Base-by-base conservation (phyloP, 2,329 filamentous ascomycete genomes). In the Phaeomoniella chlamydospora region DNA sequence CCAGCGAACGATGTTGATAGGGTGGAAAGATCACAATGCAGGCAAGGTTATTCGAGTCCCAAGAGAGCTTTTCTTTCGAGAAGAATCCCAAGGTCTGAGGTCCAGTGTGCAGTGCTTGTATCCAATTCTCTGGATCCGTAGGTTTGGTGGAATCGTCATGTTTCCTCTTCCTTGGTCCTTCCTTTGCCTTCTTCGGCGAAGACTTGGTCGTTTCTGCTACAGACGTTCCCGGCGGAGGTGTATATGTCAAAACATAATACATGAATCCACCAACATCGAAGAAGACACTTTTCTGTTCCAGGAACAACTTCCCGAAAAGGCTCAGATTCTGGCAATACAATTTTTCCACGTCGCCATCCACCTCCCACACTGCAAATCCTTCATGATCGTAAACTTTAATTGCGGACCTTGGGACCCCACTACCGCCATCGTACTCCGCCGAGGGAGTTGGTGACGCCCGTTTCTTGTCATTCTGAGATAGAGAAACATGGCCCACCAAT, bases 201-300 rank as follows among this genome's bases (percentile, higher is more conserved):
- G 4, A 12, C 18, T 34, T 16, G n/a, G 31, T 18, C n/a, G 2
- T 15, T 5, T 15, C 18, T 9, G 35, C 29, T 5, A 37, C 29
- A 5, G 37, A 11, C 15, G 39, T 29, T 22, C 33, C 34, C 10
- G 34, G 18, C 1, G 67, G 67, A 46, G 72, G 64, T 5, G 76
- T 80, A 51, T 87, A 80, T 31, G 90, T 80, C 36, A 96, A 75
- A 3, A 93, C 72, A 55, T 93, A 96, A 66, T 94, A 98, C 46
- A 93, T 77, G 61, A 98, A 98, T 35, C 82, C 84, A 3, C 77
- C 76, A 32, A 94, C 87, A 52, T 98, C 90, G 64, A 94, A 98
- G 61, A 94, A 96, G 47, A 98, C 87, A 5, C 85, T 94, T 54
- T 98, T 98, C 53, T 92, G 94, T 57, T 96, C 87, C 44, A 98